Conservation (phyloP, 2,329 filamentous ascomycete genomes). For the Colletotrichum falcatum region DNA sequence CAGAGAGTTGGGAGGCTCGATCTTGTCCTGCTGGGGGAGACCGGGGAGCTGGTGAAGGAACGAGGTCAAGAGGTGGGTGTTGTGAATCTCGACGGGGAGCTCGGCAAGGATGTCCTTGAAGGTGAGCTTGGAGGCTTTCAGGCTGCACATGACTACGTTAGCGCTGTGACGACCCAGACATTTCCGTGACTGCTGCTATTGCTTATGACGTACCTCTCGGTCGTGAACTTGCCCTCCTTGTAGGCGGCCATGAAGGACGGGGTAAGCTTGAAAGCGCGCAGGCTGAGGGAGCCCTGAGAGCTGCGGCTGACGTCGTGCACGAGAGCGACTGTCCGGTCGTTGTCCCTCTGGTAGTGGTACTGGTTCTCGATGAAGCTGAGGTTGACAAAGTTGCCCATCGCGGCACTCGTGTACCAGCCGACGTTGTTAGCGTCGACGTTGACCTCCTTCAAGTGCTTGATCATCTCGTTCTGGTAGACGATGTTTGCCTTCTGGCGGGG, state of each 20-base stretch:
- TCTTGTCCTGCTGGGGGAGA: constrained; percentile 72
- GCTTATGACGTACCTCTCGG: constrained; percentile 76
- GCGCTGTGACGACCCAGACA: not conserved
- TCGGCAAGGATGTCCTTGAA: constrained; percentile 96
- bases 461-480: constrained; percentile 95
- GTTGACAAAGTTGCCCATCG: constrained; percentile 99
- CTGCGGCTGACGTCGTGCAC: constrained; percentile 97
- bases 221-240: constrained; percentile 98
- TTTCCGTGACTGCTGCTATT: not conserved
- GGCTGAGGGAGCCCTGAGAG: constrained; percentile 88
- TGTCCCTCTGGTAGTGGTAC: constrained; percentile 96
- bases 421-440: constrained; percentile 98
- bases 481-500: constrained; percentile 90
- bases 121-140: constrained; percentile 93
- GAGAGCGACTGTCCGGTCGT: constrained; percentile 87
- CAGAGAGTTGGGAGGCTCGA: constrained; percentile 83
- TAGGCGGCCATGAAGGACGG: constrained; percentile 87
- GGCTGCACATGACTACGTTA: constrained; percentile 61
- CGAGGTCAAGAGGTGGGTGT: constrained; percentile 95
- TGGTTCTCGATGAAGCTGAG: constrained; percentile 97
- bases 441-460: constrained; percentile 94
- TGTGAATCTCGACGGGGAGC: constrained; percentile 90
- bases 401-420: constrained; percentile 98
- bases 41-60: constrained; percentile 93
- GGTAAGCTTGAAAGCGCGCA: constrained; percentile 93